Evolutionary conservation across 2,329 filamentous ascomycete genomes (phyloP).

Genomic region (Pestalotiopsis sp.): DNA sequence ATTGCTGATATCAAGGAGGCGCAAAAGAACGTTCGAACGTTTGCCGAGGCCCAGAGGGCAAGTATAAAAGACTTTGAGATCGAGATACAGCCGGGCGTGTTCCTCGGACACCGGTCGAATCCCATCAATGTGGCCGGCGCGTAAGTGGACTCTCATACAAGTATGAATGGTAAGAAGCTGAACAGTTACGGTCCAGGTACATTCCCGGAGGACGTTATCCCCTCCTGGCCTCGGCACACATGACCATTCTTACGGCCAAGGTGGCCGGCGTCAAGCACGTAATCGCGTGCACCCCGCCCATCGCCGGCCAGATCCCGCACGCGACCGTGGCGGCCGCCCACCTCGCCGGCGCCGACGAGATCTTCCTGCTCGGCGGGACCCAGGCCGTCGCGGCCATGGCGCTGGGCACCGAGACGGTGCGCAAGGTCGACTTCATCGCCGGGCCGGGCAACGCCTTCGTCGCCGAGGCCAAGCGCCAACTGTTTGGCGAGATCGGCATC

Average conservation of each 20-base stretch:
- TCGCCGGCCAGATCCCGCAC: conserved; percentile 44
- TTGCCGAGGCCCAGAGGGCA: conserved; percentile 47
- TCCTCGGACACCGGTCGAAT: conserved; percentile 50
- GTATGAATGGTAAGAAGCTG: background rate
- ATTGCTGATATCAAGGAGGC: conserved; percentile 40
- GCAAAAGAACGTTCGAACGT: conserved; percentile 48
- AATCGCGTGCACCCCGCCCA: conserved; percentile 52
- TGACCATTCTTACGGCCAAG: conserved; percentile 57
- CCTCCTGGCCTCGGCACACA: conserved; percentile 52
- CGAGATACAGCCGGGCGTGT: conserved; percentile 49
- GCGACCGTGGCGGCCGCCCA: conserved; percentile 52
- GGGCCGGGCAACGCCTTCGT: conserved; percentile 57
- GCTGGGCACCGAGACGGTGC: conserved; percentile 46
- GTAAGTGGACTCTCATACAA: conserved; percentile 21
- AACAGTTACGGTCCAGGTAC: conserved; percentile 26
- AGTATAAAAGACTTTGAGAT: conserved; percentile 50
- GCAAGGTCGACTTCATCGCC: conserved; percentile 51
- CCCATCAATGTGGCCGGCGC: conserved; percentile 46
- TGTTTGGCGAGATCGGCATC: conserved; percentile 55
- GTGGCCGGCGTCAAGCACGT: conserved; percentile 52
- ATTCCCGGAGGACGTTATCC: conserved; percentile 54
- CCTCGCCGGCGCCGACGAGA: conserved; percentile 49
- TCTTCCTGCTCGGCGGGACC: conserved; percentile 50
- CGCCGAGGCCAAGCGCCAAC: conserved; percentile 52
- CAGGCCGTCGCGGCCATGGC: conserved; percentile 55